A percentile compares a stretch with the other conserved stretches of the same genome.
These are phyloP conservation scores for Phylloporus sp. DNA, from an alignment of 768 basidiomycete genomes.

Conservation along the genomic window DNA sequence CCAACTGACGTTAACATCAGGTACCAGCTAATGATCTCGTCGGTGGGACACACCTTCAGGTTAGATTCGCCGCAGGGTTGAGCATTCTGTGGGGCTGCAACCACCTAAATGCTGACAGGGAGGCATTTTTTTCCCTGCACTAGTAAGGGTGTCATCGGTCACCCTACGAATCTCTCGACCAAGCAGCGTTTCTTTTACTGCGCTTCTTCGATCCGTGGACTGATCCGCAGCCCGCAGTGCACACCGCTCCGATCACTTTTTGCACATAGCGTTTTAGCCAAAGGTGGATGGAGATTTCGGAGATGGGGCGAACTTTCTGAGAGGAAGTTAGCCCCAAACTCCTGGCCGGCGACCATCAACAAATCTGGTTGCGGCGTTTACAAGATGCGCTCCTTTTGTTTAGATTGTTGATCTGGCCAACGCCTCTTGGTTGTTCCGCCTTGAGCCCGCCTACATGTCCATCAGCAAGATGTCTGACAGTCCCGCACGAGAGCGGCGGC, in stretches of 20 bases:
- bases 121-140: conserved; percentile 6
- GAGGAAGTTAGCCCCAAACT: conserved; percentile 18
- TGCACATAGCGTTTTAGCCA: not conserved
- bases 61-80: conserved; percentile 22
- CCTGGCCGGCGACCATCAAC: conserved; percentile 2
- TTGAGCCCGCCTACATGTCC: too few species aligned
- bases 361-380: conserved; percentile 21
- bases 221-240: too few species aligned
- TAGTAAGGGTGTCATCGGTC: too few species aligned
- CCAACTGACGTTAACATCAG: too few species aligned
- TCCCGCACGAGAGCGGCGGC: too few species aligned
- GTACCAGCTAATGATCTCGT: conserved; percentile 4
- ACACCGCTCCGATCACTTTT: conserved; percentile 41
- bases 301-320: conserved; percentile 27
- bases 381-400: conserved; percentile 49
- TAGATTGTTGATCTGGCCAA: conserved; percentile 45
- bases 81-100: conserved; percentile 21
- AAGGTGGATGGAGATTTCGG: not conserved
- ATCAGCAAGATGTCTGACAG: too few species aligned
- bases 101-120: conserved; percentile 17
- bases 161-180: too few species aligned
- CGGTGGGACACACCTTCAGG: conserved; percentile 8
- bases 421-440: too few species aligned
- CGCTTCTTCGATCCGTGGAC: not conserved
- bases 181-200: not conserved